Percentiles rank a stretch among this genome's conserved stretches.
Conservation (phyloP, 2,329 filamentous ascomycete species). For the Trichoderma brevicompactum region DNA sequence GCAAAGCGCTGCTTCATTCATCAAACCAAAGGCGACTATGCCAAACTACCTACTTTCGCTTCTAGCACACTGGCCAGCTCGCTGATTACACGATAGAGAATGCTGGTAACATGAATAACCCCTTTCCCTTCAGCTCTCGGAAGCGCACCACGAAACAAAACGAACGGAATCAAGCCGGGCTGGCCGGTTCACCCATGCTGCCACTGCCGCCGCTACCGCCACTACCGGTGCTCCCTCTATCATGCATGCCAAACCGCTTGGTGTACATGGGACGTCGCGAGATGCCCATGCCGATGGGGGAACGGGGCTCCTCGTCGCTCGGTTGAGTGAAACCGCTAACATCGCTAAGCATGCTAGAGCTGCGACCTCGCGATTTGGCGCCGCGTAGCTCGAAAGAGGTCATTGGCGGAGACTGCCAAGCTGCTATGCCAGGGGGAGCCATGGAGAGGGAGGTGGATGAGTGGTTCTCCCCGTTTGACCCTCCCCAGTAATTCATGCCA, state of each 20-base stretch:
- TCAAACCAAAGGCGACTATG: conserved; percentile 26
- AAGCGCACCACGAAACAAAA: not conserved
- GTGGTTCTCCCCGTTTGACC: conserved; percentile 41
- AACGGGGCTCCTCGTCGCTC: conserved; percentile 54
- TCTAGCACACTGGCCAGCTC: conserved; percentile 8
- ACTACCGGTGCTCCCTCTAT: conserved; percentile 47
- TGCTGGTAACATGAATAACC: not conserved
- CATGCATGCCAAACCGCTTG: conserved; percentile 32
- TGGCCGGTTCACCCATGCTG: conserved; percentile 58
- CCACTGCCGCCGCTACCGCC: conserved; percentile 54
- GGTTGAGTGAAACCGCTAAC: conserved; percentile 70
- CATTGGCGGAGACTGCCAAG: conserved; percentile 47
- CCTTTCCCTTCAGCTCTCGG: conserved; percentile 3
- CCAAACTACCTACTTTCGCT: conserved; percentile 22
- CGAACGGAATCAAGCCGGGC: conserved; percentile 43
- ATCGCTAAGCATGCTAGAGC: conserved; percentile 69
- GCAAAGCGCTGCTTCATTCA: conserved; percentile 29
- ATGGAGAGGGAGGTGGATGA: conserved; percentile 40
- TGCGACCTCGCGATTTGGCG: conserved; percentile 58
- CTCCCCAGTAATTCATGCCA: conserved; percentile 40
- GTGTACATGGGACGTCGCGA: conserved; percentile 28
- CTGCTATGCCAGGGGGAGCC: conserved; percentile 39
- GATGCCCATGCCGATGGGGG: conserved; percentile 30
- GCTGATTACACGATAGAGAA: not conserved
- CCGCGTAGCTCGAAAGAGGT: conserved; percentile 44